A percentile compares a stretch with the other conserved stretches of the same genome.
Evolutionary conservation across 2,329 filamentous ascomycete species (phyloP).

Genomic region (Exutisphaerella laricina): DNA sequence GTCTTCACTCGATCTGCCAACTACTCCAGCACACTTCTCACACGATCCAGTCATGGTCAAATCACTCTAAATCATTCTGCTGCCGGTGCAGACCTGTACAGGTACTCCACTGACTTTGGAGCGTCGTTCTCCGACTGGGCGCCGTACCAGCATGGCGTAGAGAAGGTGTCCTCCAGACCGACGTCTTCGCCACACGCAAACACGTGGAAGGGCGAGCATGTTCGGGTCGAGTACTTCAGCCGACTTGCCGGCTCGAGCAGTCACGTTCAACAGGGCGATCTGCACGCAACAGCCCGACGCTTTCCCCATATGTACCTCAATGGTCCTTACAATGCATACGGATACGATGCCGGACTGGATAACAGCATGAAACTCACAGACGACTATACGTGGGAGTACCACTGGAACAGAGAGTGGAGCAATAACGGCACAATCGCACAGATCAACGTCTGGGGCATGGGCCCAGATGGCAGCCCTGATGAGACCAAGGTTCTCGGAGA

Average conservation of each 20-base stretch:
- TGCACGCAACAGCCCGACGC: slow-evolving; percentile 38
- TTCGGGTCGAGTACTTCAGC: slow-evolving; percentile 58
- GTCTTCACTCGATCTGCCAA: slow-evolving; percentile 52
- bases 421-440: slow-evolving; percentile 45
- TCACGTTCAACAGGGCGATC: slow-evolving; percentile 55
- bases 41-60: slow-evolving; percentile 1
- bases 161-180: slow-evolving; percentile 41
- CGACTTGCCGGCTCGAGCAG: slow-evolving; percentile 52
- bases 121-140: slow-evolving; percentile 53
- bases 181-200: slow-evolving; percentile 52
- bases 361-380: slow-evolving; percentile 46
- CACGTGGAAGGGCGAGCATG: slow-evolving; percentile 54
- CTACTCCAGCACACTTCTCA: slow-evolving; percentile 44
- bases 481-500: slow-evolving; percentile 54
- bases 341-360: slow-evolving; percentile 54
- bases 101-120: slow-evolving; percentile 57
- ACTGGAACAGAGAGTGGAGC: slow-evolving; percentile 58
- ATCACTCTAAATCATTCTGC: slow-evolving; percentile 45
- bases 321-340: slow-evolving; percentile 57
- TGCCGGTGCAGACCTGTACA: slow-evolving; percentile 54
- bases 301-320: slow-evolving; percentile 59
- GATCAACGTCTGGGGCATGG: slow-evolving; percentile 60
- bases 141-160: slow-evolving; percentile 47
- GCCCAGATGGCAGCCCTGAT: slow-evolving; percentile 56
- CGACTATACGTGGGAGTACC: slow-evolving; percentile 49